A percentile compares a stretch with the other conserved stretches of the same genome.
Evolutionary conservation across 257 asterid species (phyloP).

Genomic region (Solanum pimpinellifolium): DNA sequence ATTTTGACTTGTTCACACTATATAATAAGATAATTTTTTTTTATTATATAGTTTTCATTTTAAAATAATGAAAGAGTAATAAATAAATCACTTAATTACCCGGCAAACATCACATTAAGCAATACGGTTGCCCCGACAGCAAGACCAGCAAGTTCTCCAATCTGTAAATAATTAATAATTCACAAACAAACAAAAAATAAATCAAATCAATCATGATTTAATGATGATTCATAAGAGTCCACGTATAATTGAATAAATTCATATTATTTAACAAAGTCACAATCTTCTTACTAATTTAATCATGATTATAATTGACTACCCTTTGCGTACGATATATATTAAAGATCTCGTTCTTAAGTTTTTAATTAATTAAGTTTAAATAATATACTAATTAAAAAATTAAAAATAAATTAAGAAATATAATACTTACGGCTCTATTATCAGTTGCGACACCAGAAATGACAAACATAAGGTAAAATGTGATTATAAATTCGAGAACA

Average conservation of each 20-base stretch:
- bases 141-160: slow-evolving; percentile 69
- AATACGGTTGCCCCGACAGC: slow-evolving; percentile 68
- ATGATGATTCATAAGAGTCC: background rate
- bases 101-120: slow-evolving; percentile 61
- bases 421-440: slow-evolving; percentile 19
- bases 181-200: background rate
- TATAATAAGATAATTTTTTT: background rate
- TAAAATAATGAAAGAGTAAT: background rate
- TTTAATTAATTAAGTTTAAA: background rate
- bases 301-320: background rate
- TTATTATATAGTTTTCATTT: background rate
- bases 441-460: slow-evolving; percentile 21
- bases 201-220: background rate
- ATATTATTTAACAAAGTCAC: background rate
- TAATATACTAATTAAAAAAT: too few relatives aligned
- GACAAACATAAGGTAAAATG: slow-evolving; percentile 30
- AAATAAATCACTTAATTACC: background rate
- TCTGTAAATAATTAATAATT: slow-evolving; percentile 3
- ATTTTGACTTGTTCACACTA: background rate
- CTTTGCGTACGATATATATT: background rate
- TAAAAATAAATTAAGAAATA: background rate
- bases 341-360: background rate
- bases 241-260: background rate
- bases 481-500: slow-evolving; percentile 20
- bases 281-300: background rate